Base-by-base conservation (phyloP, 208 protist species). In the Trypanosoma congolense region DNA sequence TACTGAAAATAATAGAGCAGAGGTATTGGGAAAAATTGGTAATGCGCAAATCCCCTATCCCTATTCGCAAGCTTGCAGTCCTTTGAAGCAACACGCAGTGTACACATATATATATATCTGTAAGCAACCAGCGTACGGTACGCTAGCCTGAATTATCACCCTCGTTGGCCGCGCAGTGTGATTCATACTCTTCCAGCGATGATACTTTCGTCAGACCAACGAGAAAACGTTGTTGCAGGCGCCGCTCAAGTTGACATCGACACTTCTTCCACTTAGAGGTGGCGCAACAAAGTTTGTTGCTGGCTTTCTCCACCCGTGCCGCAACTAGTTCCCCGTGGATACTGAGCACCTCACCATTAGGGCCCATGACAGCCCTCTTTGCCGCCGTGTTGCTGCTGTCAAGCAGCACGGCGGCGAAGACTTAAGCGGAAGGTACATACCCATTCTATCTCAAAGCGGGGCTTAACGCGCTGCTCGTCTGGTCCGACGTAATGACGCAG, bases 401-500 rank as follows among this genome's bases (percentile, higher is more conserved):
- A 1, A 77, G 31, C 0, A 67, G n/a, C n/a, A n/a, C n/a, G 49
- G 16, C 57, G 4, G 3, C 66, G 36, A 9, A 55, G 50, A 38
- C 84, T 63, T n/a, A 92, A 41, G 6, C 10, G 40, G 21, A 92
- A 77, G 25, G 24, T 75, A 52, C 75, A 85, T 0, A 45, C 50
- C 61, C 68, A 82, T 10, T 85, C 75, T 3, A 92, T 29, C 47
- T 89, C 75, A 57, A 83, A 83, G 0, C 55, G 46, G 22, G 85
- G 85, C 2, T 51, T 68, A 2, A 12, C 47, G 33, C 66, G 55
- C 10, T 47, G 30, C 2, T 87, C 61, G 0, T 33, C 24, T 1
- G 33, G 30, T 14, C 73, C 70, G 4, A 89, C 78, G 61, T 88
- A 77, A 72, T 87, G 75, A 24, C 77, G 80, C 0, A 72, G 42